Evolutionary conservation across 495 filamentous ascomycete species (phyloP).

Genomic region (Lophium mytilinum): DNA sequence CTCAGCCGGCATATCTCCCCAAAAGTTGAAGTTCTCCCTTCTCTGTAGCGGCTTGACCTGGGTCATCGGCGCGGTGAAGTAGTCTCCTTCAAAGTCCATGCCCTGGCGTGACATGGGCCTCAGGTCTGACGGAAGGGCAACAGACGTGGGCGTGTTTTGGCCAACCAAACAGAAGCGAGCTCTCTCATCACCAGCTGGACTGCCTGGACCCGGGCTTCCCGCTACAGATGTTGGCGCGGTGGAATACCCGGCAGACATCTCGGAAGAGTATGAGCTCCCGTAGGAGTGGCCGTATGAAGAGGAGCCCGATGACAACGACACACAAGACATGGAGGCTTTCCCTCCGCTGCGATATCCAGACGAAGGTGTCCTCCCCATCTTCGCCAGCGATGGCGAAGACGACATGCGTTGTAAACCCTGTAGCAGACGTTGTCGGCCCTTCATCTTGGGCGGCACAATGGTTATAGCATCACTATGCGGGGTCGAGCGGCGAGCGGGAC

Average conservation of each 20-base stretch:
- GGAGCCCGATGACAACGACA: slow-evolving; percentile 60
- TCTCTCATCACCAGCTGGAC: slow-evolving; percentile 36
- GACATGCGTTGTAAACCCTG: slow-evolving; percentile 80
- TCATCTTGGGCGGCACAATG: slow-evolving; percentile 46
- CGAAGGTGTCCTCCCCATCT: slow-evolving; percentile 50
- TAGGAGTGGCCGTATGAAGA: slow-evolving; percentile 44
- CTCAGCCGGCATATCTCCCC: slow-evolving; percentile 74
- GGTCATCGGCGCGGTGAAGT: slow-evolving; percentile 38
- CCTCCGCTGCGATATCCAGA: slow-evolving; percentile 54
- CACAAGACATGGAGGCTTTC: slow-evolving; percentile 76
- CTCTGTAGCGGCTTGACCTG: slow-evolving; percentile 32
- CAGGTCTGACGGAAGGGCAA: slow-evolving; percentile 59
- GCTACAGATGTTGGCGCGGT: slow-evolving; percentile 55
- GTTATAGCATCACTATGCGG: slow-evolving; percentile 16
- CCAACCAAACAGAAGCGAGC: slow-evolving; percentile 46
- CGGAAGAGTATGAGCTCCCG: slow-evolving; percentile 52
- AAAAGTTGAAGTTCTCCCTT: slow-evolving; percentile 58
- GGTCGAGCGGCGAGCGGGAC: not conserved
- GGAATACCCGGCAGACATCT: slow-evolving; percentile 54
- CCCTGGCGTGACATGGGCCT: slow-evolving; percentile 39
- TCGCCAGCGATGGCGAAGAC: slow-evolving; percentile 69
- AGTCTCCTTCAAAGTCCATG: slow-evolving; percentile 36
- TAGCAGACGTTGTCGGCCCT: slow-evolving; percentile 65
- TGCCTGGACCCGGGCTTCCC: slow-evolving; percentile 41
- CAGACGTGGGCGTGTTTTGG: slow-evolving; percentile 39